Conservation (phyloP, 2,329 filamentous ascomycete genomes). For the Exophiala calicioides region DNA sequence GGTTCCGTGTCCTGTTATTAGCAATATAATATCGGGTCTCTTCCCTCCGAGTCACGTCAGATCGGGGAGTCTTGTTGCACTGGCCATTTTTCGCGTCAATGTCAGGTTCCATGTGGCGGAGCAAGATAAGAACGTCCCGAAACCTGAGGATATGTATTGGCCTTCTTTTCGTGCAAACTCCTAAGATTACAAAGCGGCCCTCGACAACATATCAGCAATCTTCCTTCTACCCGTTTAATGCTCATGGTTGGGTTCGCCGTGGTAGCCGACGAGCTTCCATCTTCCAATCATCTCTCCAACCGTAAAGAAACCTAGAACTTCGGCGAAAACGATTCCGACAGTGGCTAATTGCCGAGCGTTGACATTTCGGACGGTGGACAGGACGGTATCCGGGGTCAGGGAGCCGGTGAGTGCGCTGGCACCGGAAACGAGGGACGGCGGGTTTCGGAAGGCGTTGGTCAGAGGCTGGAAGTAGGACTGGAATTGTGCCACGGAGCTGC, state of each 20-base stretch:
- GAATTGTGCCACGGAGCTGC: constrained; percentile 66
- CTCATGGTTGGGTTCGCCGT: constrained; percentile 61
- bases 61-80: too few species aligned
- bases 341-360: constrained; percentile 69
- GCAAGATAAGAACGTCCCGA: too few species aligned
- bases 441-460: constrained; percentile 70
- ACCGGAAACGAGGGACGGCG: constrained; percentile 54
- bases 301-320: constrained; percentile 95
- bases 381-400: constrained; percentile 56
- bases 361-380: constrained; percentile 67
- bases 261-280: constrained; percentile 93
- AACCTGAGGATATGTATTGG: constrained; percentile 26
- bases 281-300: constrained; percentile 95
- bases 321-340: constrained; percentile 76
- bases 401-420: constrained; percentile 53
- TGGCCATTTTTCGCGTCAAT: too few species aligned
- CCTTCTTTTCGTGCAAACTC: constrained; percentile 25
- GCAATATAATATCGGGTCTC: too few species aligned
- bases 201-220: constrained; percentile 1
- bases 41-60: too few species aligned
- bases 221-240: constrained; percentile 30
- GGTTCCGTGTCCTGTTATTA: too few species aligned
- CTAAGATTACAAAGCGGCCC: constrained; percentile 26
- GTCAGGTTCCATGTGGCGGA: too few species aligned
- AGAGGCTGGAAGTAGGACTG: constrained; percentile 81